Base-by-base conservation (phyloP, 305 asterid species). In the Stenogyne calaminthoides region DNA sequence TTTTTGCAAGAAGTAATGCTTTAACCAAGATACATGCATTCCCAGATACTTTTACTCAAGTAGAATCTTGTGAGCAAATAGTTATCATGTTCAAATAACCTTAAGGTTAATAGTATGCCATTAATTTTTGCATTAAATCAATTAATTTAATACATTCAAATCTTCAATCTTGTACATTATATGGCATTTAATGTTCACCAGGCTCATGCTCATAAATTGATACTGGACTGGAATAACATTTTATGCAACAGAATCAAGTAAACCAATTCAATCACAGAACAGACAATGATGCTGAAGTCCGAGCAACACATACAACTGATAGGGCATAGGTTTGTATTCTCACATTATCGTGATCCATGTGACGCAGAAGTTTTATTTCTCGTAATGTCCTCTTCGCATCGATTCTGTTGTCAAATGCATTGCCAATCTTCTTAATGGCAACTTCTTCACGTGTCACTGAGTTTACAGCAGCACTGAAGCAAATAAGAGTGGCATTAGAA, bases 371-470 rank as follows among this genome's bases (percentile, higher is more conserved):
- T 84, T 93, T 91, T 55, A 93, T 93, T 79, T 93, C 97, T 58
- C 98, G 86, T 10, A 93, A 78, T 11, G 97, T 93, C 80, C 98
- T 83, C 86, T 89, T 93, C 27, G 97, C 98, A 80, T 93, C 98
- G 18, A 93, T 91, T 70, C 87, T 84, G 80, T 93, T 91, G 83
- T 93, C 98, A 79, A 93, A 93, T 54, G 98, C 98, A 72, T 93
- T 93, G 34, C 98, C 98, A 73, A 93, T 93, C 94, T 93, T 93
- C 84, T 93, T 93, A 69, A 93, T 93, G 58, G 98, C 98, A 49
- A 93, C 94, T 84, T 93, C 97, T 77, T 89, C 91, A 10, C 84
- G 92, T 29, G 97, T 93, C 86, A 85, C 97, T 27, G 96, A 84
- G 88, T 93, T 93, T 73, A 84, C 64, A 78, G 96, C 98, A 59